Base-by-base conservation (phyloP, 2,329 filamentous ascomycete species). In the Paecilomyces variotii region DNA sequence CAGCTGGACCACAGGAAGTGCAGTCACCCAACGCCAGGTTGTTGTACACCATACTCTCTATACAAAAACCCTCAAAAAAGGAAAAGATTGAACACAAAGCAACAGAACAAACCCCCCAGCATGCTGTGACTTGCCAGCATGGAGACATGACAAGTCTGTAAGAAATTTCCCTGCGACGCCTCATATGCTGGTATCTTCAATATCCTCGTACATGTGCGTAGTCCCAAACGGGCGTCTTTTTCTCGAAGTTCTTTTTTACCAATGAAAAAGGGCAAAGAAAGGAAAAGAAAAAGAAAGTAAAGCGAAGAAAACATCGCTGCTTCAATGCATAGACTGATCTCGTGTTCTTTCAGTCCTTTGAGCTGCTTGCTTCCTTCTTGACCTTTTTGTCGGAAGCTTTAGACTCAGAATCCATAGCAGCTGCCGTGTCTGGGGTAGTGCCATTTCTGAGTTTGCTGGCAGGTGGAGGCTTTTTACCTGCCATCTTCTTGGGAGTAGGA, bases 401-500 rank as follows among this genome's bases (percentile, higher is more conserved):
- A 30, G 70, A 65, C 54, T 73, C 70, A 26, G 65, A 62, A 28
- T 70, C 70, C 52, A 68, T 61, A 10, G 67, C 70, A 1, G 63
- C 60, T 19, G 64, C 62, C 64, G 68, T 70, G 59, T 72, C 70
- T 5, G 69, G 69, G 1, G 73, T 76, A 25, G 75, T 70, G 30
- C 72, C 74, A 62, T 76, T 76, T 57, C 76, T 76, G 32, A 76
- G 63, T 61, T 76, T 77, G 60, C 74, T 76, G 59, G 59, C 68
- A 59, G 61, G 61, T 24, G 71, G 68, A 2, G 74, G 74, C 56
- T 77, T 77, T 55, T 69, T 71, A 27, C 63, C 65, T 1, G 69
- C 68, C 25, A 68, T 62, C 62, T 76, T 73, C 59, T 76, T 76
- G 4, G 67, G 66, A n/a, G 62, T 65, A 2, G 30, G 30, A 51